Evolutionary conservation across 2,329 filamentous ascomycete species (phyloP), one percentile per base, ranked within the genome.

Genomic region (Cordyceps cicadae): DNA sequence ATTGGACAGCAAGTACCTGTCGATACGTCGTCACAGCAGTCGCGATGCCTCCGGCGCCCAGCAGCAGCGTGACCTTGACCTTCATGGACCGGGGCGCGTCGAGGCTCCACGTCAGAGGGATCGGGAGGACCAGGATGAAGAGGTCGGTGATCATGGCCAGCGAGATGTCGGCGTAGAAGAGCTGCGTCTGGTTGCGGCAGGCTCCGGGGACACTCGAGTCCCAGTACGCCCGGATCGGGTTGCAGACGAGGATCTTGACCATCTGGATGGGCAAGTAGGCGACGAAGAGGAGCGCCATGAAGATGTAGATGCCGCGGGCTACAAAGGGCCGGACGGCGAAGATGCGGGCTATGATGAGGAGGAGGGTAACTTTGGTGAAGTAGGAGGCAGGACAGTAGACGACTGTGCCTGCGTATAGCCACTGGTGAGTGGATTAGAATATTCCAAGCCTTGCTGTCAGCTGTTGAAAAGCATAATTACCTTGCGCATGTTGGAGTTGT

Each of bases 201-300:
- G 59, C 64, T 1, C 63, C 62, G 8, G 64, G 45, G 9, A 68
- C 62, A 3, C 49, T 49, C 2, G 62, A 59, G 54, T 68, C 62
- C 69, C 69, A 71, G 39, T 66, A 68, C 2, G 64, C 63, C 1
- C 41, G 26, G 80, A 80, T 1, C 82, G 80, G 1, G 81, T 82
- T 0, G 81, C 80, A 4, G 77, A 79, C 1, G 79, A 78, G 3
- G 77, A 79, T 2, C 50, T 72, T 72, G 21, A 69, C 57, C 17
- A 66, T 63, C 63, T 69, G 66, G 15, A 70, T 64, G 1, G 70
- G 69, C 2, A 68, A 51, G 62, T 72, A 72, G 24, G 64, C 65
- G 24, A 67, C 12, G 8, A 70, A 55, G 48, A 70, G 59, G 32
- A 67, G 46, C 56, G 63, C 29, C 57, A 71, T 66, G 63, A 72